Conservation (phyloP, 768 basidiomycete species). For the Agrocybe praecox region DNA sequence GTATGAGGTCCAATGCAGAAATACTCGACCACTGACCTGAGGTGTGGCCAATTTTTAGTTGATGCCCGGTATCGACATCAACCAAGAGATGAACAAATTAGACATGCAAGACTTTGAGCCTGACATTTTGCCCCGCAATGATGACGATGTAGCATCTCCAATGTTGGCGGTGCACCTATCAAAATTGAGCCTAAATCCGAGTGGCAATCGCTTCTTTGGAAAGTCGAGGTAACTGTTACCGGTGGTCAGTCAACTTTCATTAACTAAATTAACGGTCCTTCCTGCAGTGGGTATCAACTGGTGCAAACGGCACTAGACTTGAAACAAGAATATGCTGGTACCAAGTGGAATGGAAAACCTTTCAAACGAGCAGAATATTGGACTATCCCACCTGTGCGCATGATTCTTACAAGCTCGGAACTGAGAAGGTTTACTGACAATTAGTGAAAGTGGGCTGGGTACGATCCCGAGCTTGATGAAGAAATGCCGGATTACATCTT, state of each 20-base stretch:
- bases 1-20: conserved; percentile 30
- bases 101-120: conserved; percentile 39
- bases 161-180: conserved; percentile 33
- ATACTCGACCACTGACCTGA: neutral
- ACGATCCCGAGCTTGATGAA: conserved; percentile 23
- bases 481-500: conserved; percentile 38
- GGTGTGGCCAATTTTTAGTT: conserved; percentile 13
- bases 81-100: conserved; percentile 52
- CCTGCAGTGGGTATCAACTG: conserved; percentile 49
- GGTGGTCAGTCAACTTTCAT: neutral
- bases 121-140: conserved; percentile 32
- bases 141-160: conserved; percentile 29
- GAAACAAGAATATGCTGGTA: conserved; percentile 54
- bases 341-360: conserved; percentile 18
- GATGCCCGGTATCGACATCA: conserved; percentile 65
- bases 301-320: conserved; percentile 58
- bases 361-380: conserved; percentile 50
- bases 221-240: conserved; percentile 38
- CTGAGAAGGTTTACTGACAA: neutral
- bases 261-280: neutral
- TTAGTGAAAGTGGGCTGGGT: conserved; percentile 32
- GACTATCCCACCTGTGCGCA: conserved; percentile 42
- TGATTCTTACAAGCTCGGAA: conserved; percentile 10
- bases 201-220: conserved; percentile 48
- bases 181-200: conserved; percentile 38